phyloP scores from a whole-genome alignment of 805 yeast species.

The Candida mattraensis region DNA sequence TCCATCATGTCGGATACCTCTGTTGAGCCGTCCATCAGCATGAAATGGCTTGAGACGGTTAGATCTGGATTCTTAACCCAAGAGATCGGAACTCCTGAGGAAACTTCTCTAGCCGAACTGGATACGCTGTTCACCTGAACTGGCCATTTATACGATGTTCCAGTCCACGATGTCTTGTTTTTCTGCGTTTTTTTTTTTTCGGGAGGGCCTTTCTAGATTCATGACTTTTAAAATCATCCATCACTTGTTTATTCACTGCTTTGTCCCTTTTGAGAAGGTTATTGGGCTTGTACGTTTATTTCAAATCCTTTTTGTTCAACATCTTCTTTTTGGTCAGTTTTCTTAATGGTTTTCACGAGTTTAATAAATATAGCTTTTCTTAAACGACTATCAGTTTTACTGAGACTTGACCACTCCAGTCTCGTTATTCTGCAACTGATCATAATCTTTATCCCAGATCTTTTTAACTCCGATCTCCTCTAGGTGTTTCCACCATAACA shows the following conservation, averaged over 20 bases:
- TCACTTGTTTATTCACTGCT: conserved; percentile 1
- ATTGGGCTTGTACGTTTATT: conserved; percentile 17
- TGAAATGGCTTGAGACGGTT: conserved; percentile 71
- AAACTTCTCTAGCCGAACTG: conserved; percentile 67
- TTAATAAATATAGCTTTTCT: conserved; percentile 10
- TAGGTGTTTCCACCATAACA: conserved; percentile 37
- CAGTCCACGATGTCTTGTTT: conserved; percentile 1
- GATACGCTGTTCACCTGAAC: conserved; percentile 46
- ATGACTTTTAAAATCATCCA: conserved; percentile 2
- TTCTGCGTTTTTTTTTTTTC: conserved; percentile 10
- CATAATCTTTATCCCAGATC: conserved; percentile 31
- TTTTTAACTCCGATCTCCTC: conserved; percentile 30
- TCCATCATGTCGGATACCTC: conserved; percentile 37
- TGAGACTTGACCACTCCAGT: conserved; percentile 14
- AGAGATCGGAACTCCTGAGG: conserved; percentile 79
- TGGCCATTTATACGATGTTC: background rate
- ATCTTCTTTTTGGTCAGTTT: conserved; percentile 9
- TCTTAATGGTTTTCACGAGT: conserved; percentile 18
- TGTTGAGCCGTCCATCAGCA: conserved; percentile 41
- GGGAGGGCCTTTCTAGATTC: conserved; percentile 11
- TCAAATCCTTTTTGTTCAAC: conserved; percentile 5
- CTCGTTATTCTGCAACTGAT: conserved; percentile 20
- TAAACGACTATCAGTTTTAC: background rate
- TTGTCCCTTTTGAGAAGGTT: conserved; percentile 12
- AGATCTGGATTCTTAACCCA: conserved; percentile 75